A percentile compares a stretch with the other conserved stretches of the same genome.
These are phyloP conservation scores for Saccharomycopsis hybrid DNA, from an alignment of 1,139 yeast species.

Conservation along the genomic window DNA sequence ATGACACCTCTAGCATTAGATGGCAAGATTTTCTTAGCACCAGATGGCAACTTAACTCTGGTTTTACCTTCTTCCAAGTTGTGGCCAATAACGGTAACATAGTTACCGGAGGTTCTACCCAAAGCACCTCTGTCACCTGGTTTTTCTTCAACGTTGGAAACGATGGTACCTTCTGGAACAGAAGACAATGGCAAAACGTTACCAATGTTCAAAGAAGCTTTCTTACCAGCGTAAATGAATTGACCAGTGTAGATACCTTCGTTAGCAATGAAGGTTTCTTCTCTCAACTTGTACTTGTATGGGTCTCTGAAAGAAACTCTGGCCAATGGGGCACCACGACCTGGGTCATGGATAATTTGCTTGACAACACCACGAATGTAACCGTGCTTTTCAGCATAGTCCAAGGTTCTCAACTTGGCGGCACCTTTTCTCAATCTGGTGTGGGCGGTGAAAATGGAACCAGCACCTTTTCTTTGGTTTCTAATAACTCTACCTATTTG, in stretches of 20 bases:
- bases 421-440: conserved; percentile 99
- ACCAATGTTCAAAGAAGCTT: conserved; percentile 96
- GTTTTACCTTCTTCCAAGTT: conserved; percentile 98
- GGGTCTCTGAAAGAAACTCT: conserved; percentile 99
- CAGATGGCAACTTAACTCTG: conserved; percentile 98
- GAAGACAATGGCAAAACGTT: conserved; percentile 95
- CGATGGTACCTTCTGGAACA: conserved; percentile 99
- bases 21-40: conserved; percentile 94
- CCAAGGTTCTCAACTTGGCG: conserved; percentile 99
- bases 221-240: conserved; percentile 98
- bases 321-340: conserved; percentile 99
- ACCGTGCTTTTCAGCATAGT: conserved; percentile 99
- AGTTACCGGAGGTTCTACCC: conserved; percentile 99
- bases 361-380: conserved; percentile 98
- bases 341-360: conserved; percentile 98
- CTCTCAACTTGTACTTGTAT: conserved; percentile 96
- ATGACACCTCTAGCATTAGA: conserved; percentile 98
- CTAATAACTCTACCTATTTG: conserved; percentile 98
- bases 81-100: conserved; percentile 98
- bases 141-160: conserved; percentile 97
- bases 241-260: conserved; percentile 99
- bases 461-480: conserved; percentile 99
- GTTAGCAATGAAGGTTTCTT: conserved; percentile 98
- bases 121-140: conserved; percentile 99
- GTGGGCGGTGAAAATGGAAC: conserved; percentile 99